phyloP scores from a whole-genome alignment of 164 flowering plant genomes.

The Santalum album region DNA sequence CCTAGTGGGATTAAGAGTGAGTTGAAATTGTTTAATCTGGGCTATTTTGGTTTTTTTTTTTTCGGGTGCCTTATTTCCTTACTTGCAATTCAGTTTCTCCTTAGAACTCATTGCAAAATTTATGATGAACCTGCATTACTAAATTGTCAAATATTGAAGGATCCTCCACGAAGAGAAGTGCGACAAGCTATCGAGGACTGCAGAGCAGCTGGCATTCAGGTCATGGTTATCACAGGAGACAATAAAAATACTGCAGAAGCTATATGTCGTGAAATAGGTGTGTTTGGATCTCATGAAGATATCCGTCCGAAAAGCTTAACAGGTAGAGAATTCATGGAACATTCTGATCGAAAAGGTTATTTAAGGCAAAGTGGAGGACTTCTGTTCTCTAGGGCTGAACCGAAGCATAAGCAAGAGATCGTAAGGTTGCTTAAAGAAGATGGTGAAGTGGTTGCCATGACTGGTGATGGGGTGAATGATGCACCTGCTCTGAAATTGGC shows the following conservation, averaged over 20 bases:
- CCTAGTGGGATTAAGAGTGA: conserved; percentile 80
- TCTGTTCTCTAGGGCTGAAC: conserved; percentile 71
- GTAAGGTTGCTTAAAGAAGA: conserved; percentile 79
- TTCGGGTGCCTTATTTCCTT: too few species aligned
- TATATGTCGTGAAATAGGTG: conserved; percentile 38
- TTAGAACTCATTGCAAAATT: not conserved
- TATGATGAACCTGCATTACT: not conserved
- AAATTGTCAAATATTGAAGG: conserved; percentile 18
- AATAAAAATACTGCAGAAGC: conserved; percentile 48
- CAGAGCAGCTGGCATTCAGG: conserved; percentile 46
- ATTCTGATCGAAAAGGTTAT: conserved; percentile 19
- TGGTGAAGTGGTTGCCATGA: conserved; percentile 93
- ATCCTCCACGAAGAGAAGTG: conserved; percentile 52
- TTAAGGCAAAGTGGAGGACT: conserved; percentile 40
- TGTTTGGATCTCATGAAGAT: conserved; percentile 26
- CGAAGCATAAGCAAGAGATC: conserved; percentile 77
- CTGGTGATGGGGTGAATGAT: conserved; percentile 94
- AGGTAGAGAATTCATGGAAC: conserved; percentile 32
- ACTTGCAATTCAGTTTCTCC: not conserved
- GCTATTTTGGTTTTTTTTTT: too few species aligned
- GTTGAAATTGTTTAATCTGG: too few species aligned
- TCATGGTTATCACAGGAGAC: conserved; percentile 51
- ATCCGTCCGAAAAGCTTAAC: conserved; percentile 29
- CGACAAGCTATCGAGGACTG: conserved; percentile 50
- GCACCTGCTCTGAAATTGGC: conserved; percentile 91